Evolutionary conservation across 2,329 filamentous ascomycete species (phyloP).

Genomic region (Hymenoscyphus fructigenus): DNA sequence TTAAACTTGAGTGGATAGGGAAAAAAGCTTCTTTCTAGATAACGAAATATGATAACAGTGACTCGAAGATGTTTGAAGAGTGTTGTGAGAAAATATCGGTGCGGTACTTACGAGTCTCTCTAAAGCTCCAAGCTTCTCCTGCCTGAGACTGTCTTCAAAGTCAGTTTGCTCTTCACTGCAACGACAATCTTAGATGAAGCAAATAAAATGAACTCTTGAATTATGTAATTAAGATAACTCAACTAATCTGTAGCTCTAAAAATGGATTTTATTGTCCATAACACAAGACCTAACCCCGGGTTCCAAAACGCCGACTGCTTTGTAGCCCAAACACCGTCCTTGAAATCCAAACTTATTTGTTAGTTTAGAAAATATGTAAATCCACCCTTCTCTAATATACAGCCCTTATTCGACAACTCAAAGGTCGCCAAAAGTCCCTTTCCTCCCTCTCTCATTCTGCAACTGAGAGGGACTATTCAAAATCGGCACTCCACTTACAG

Average conservation of each 20-base stretch:
- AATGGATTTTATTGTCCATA: not conserved
- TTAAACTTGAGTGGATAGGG: not conserved
- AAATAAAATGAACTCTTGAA: not conserved
- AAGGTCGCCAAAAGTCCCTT: conserved; percentile 2
- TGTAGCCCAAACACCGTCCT: not conserved
- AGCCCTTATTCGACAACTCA: not conserved
- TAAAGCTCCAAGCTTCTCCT: no score
- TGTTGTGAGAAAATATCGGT: no score
- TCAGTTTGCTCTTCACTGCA: no score
- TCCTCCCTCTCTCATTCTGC: conserved; percentile 6
- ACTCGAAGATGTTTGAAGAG: not conserved
- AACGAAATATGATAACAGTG: not conserved
- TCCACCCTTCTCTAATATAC: not conserved
- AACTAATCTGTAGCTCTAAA: no score
- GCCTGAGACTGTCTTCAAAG: no score
- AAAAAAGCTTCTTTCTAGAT: not conserved
- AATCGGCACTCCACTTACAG: not conserved
- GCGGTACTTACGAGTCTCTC: no score
- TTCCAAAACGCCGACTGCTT: not conserved
- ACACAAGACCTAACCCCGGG: not conserved
- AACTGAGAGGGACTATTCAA: conserved; percentile 1
- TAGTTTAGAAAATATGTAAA: not conserved
- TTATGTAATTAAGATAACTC: not conserved
- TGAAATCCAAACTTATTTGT: not conserved
- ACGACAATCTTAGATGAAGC: not conserved